Conservation (phyloP, 345 rosid species). For the Populus alba region DNA sequence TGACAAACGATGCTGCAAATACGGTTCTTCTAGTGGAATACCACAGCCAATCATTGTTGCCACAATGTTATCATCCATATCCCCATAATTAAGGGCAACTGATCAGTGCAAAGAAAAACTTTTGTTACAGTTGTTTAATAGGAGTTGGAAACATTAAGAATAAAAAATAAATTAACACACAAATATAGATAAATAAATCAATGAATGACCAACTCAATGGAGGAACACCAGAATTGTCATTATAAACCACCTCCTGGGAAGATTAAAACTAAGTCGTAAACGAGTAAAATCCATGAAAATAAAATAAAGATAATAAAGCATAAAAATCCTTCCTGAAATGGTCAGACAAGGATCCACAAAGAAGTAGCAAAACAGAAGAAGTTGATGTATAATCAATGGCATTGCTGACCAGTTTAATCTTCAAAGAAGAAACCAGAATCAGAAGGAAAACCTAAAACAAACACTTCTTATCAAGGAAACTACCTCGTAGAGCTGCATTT, state of each 20-base stretch:
- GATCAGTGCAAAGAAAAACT: conserved; percentile 8
- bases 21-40: conserved; percentile 68
- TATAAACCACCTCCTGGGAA: not conserved
- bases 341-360: no score
- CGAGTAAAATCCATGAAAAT: no score
- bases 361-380: no score
- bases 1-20: conserved; percentile 45
- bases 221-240: no score
- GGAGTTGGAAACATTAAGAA: not conserved
- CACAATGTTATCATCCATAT: conserved; percentile 43
- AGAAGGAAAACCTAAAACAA: not conserved
- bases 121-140: conserved; percentile 1
- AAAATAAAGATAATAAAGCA: no score
- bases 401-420: no score
- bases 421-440: not conserved
- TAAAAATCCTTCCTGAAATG: no score
- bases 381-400: no score
- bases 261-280: no score
- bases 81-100: conserved; percentile 52
- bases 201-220: not conserved
- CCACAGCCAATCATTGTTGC: conserved; percentile 61
- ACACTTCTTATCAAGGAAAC: not conserved
- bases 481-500: conserved; percentile 59
- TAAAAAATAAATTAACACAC: not conserved
- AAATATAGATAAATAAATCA: not conserved